A percentile compares a stretch with the other conserved stretches of the same genome.
phyloP scores from a whole-genome alignment of 768 basidiomycete species.

The Podaxis rugospora region DNA sequence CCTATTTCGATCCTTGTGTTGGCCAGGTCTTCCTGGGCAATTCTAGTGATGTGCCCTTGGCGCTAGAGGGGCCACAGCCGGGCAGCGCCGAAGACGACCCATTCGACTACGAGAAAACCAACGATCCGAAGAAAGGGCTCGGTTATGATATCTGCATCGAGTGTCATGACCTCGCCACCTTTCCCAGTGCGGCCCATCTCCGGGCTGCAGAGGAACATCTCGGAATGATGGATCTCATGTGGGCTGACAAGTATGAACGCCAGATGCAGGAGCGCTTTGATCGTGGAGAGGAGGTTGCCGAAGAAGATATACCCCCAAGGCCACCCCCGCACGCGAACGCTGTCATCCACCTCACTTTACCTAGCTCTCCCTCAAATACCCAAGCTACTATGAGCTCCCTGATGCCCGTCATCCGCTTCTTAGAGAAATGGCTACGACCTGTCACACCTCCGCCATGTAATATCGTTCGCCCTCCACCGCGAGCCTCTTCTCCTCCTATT shows the following conservation, averaged over 20 bases:
- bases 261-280: slow-evolving; percentile 10
- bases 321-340: slow-evolving; percentile 71
- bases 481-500: slow-evolving; percentile 5
- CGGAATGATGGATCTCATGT: slow-evolving; percentile 57
- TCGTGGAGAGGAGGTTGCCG: slow-evolving; percentile 19
- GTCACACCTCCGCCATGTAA: slow-evolving; percentile 12
- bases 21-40: slow-evolving; percentile 84
- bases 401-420: slow-evolving; percentile 60
- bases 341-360: slow-evolving; percentile 73
- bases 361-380: slow-evolving; percentile 57
- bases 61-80: slow-evolving; percentile 18
- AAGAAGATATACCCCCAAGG: slow-evolving; percentile 31
- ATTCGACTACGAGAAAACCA: slow-evolving; percentile 37
- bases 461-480: slow-evolving; percentile 1
- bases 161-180: slow-evolving; percentile 77
- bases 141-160: slow-evolving; percentile 88
- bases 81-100: slow-evolving; percentile 28
- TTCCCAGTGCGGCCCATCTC: slow-evolving; percentile 63
- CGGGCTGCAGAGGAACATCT: slow-evolving; percentile 77
- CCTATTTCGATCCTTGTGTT: slow-evolving; percentile 48
- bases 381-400: slow-evolving; percentile 51
- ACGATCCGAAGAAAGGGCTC: slow-evolving; percentile 43
- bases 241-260: slow-evolving; percentile 45
- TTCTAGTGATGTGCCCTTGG: slow-evolving; percentile 70
- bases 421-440: slow-evolving; percentile 62